Evolutionary conservation across 371 early-diverging fungal species (phyloP).

Genomic region (Syncephalastrum monosporum): DNA sequence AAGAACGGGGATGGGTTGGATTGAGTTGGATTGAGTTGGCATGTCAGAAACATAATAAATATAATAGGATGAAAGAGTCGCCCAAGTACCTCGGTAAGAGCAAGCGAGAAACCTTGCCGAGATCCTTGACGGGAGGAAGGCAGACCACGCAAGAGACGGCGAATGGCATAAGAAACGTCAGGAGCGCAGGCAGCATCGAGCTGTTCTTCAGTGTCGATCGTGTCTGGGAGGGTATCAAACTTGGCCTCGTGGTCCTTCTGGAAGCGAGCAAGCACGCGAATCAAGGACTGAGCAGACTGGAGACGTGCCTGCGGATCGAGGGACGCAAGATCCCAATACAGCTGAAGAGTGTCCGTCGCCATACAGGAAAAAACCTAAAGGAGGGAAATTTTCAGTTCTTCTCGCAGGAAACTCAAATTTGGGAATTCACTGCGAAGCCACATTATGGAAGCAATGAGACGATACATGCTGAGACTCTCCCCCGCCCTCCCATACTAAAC

Average conservation of each 20-base stretch:
- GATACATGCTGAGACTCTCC: no score
- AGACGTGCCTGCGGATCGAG: conserved; percentile 54
- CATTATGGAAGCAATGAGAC: no score
- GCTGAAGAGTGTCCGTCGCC: conserved; percentile 49
- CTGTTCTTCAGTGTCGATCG: conserved; percentile 57
- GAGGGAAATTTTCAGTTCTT: no score
- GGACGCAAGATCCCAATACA: conserved; percentile 74
- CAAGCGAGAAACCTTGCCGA: conserved; percentile 91
- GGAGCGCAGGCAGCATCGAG: conserved; percentile 61
- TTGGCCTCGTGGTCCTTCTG: conserved; percentile 44
- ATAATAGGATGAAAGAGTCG: not conserved
- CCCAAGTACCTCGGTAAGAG: conserved; percentile 76
- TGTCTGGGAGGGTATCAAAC: conserved; percentile 23
- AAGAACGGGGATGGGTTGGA: not conserved
- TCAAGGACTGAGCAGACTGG: conserved; percentile 52
- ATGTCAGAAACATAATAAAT: not conserved
- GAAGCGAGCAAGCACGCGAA: conserved; percentile 44
- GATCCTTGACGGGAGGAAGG: conserved; percentile 88
- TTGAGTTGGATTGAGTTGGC: not conserved
- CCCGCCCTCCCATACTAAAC: no score
- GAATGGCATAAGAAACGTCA: conserved; percentile 87
- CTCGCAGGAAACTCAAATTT: no score
- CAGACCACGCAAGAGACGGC: conserved; percentile 86
- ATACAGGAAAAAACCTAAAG: conserved; percentile 6
- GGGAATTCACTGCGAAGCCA: no score